These are phyloP conservation scores for Paramecium octaurelia DNA, from an alignment of 73 alveolate species.

Conservation along the genomic window DNA sequence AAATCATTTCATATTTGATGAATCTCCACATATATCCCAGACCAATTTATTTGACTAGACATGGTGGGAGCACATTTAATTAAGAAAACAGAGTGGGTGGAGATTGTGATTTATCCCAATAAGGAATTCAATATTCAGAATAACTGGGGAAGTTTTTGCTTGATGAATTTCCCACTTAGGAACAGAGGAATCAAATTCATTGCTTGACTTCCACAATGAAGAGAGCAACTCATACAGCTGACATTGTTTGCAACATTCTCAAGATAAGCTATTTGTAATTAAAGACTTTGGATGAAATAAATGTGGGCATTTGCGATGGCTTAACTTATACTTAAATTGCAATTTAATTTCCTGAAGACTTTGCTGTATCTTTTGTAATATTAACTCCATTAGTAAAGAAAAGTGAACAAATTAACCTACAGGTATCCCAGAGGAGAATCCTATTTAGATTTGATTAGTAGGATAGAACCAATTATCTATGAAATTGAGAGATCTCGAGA, in stretches of 20 bases:
- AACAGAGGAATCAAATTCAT: conserved; percentile 13
- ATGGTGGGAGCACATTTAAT: conserved; percentile 75
- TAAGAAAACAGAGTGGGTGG: conserved; percentile 69
- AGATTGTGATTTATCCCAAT: conserved; percentile 38
- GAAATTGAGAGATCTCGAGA: conserved; percentile 51
- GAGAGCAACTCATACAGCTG: conserved; percentile 59
- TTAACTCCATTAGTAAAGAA: conserved; percentile 44
- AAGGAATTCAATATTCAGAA: conserved; percentile 58
- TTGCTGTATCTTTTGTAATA: background rate
- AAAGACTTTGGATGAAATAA: conserved; percentile 75
- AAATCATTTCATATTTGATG: conserved; percentile 55
- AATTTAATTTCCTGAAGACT: conserved; percentile 68
- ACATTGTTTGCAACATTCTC: background rate
- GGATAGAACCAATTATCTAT: conserved; percentile 71
- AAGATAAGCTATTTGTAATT: conserved; percentile 18
- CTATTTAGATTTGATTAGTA: conserved; percentile 70
- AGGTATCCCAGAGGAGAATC: conserved; percentile 84
- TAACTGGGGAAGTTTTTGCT: conserved; percentile 34
- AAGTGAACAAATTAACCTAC: conserved; percentile 70
- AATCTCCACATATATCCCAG: conserved; percentile 69
- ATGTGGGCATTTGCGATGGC: conserved; percentile 79
- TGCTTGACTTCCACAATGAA: conserved; percentile 59
- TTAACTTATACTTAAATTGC: conserved; percentile 75
- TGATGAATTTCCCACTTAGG: background rate
- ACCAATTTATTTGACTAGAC: conserved; percentile 77